Base-by-base conservation (phyloP, 2,329 filamentous ascomycete genomes). In the Colletotrichum sp. region DNA sequence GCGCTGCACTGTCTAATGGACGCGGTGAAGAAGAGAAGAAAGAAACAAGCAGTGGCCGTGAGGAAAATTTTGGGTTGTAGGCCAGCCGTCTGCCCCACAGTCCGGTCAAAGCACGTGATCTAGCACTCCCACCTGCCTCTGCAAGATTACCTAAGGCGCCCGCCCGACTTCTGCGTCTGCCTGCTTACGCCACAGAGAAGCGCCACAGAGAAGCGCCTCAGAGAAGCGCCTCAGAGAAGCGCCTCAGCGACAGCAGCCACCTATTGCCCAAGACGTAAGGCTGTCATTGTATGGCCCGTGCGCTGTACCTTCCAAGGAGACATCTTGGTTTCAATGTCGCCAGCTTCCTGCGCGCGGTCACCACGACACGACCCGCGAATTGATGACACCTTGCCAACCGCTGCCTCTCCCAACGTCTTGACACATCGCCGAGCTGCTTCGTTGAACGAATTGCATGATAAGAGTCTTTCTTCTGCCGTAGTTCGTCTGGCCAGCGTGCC, bases 1-100 rank as follows among this genome's bases (percentile, higher is more conserved):
- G 93, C 90, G 90, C 91, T 94, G 94, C 92, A 96, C 94, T 96
- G 94, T 96, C 95, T 96, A 88, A 89, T 90, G 93, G 93, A 90
- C 91, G 94, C 93, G 93, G 94, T 92, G 88, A 48, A 57, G 73
- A 69, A 30, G 80, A 84, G 85, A 84, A 81, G 82, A 84, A 86
- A 86, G 75, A 84, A 86, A 85, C 84, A 83, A 86, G 84, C 81
- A 80, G 36, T 34, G 6, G 21, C 12, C 21, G 26, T 52, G 15
- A 48, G 69, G 48, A 77, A 78, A 78, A 64, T 74, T 77, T 77
- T 65, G 73, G 59, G 18, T 64, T 72, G 72, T 75, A 77, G 72
- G 67, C 59, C 36, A 32, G 16, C 13, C 10, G 28, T 8, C 6
- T 10, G 70, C 34, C 48, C 73, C 67, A 75, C 75, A 66, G 26